A percentile compares a stretch with the other conserved stretches of the same genome.
phyloP scores from a whole-genome alignment of 768 basidiomycete species.

The Boletus rufocinnamomeus region DNA sequence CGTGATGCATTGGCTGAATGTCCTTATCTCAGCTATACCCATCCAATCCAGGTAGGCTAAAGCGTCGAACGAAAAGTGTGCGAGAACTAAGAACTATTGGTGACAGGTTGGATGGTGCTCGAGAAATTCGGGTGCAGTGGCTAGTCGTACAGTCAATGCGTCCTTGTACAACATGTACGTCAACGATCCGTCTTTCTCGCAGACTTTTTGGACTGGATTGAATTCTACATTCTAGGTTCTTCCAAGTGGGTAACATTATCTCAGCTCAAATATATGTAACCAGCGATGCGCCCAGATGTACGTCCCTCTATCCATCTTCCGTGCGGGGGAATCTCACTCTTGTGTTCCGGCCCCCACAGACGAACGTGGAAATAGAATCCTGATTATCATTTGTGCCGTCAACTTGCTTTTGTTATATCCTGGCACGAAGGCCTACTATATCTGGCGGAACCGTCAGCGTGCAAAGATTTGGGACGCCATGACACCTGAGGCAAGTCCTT shows the following conservation, averaged over 20 bases:
- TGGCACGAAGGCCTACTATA: conserved; percentile 53
- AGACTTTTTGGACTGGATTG: neutral
- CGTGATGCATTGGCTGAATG: neutral
- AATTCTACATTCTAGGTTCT: conserved; percentile 32
- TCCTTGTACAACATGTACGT: conserved; percentile 58
- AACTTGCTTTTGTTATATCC: conserved; percentile 57
- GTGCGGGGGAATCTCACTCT: neutral
- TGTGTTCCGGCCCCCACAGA: conserved; percentile 35
- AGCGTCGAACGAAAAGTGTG: neutral
- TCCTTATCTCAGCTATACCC: conserved; percentile 40
- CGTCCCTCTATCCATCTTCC: conserved; percentile 8
- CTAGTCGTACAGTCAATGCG: conserved; percentile 59
- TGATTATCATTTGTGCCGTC: conserved; percentile 54
- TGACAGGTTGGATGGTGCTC: conserved; percentile 56
- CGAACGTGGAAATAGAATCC: conserved; percentile 54
- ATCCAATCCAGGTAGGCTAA: conserved; percentile 46
- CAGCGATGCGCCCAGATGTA: conserved; percentile 59
- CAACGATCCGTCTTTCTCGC: neutral
- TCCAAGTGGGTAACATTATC: conserved; percentile 47
- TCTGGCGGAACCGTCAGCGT: conserved; percentile 58
- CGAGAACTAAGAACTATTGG: neutral
- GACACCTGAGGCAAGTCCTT: conserved; percentile 45
- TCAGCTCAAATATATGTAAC: conserved; percentile 56
- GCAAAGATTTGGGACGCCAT: conserved; percentile 58
- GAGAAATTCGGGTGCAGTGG: conserved; percentile 59